These are phyloP conservation scores for Trypanosomatidae sp. DNA, from an alignment of 208 protist genomes.

Conservation along the genomic window DNA sequence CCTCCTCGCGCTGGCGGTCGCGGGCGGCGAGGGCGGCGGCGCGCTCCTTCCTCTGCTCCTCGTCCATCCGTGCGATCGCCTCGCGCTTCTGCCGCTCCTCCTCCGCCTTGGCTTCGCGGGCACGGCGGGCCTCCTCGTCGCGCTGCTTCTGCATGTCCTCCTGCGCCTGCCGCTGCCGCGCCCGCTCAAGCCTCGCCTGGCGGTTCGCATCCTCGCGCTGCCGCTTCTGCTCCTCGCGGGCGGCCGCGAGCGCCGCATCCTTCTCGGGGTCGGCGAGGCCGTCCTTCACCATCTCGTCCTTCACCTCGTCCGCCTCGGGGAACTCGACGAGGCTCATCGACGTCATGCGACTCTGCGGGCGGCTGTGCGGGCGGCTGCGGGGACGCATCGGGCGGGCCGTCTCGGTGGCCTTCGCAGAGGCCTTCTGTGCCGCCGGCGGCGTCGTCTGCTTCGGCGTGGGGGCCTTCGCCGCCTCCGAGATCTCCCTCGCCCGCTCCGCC, in stretches of 20 bases:
- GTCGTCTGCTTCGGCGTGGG: no score
- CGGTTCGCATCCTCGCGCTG: slow-evolving; percentile 22
- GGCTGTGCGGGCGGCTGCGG: slow-evolving; percentile 33
- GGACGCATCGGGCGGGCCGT: slow-evolving; percentile 9
- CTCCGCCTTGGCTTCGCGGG: slow-evolving; percentile 27
- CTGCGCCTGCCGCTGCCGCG: slow-evolving; percentile 17
- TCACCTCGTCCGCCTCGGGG: slow-evolving; percentile 62
- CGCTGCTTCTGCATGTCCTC: slow-evolving; percentile 34
- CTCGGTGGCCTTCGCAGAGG: not conserved
- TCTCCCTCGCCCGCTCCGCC: slow-evolving; percentile 3
- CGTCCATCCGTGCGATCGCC: slow-evolving; percentile 40
- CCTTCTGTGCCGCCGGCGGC: no score
- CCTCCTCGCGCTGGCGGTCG: slow-evolving; percentile 36
- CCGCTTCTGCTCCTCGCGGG: slow-evolving; percentile 18
- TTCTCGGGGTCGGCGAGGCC: slow-evolving; percentile 24
- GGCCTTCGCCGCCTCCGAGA: not conserved
- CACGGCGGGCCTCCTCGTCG: slow-evolving; percentile 28
- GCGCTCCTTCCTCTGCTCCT: slow-evolving; percentile 33
- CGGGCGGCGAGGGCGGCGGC: slow-evolving; percentile 24
- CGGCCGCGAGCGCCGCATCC: slow-evolving; percentile 13
- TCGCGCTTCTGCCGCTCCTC: slow-evolving; percentile 38
- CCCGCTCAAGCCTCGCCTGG: slow-evolving; percentile 18
- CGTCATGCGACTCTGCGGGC: slow-evolving; percentile 40
- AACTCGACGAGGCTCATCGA: slow-evolving; percentile 64
- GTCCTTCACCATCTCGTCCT: slow-evolving; percentile 41